Percentiles rank a stretch among this genome's conserved stretches.
Conservation (phyloP, 2,329 filamentous ascomycete genomes). For the Dactylonectria macrodidyma region DNA sequence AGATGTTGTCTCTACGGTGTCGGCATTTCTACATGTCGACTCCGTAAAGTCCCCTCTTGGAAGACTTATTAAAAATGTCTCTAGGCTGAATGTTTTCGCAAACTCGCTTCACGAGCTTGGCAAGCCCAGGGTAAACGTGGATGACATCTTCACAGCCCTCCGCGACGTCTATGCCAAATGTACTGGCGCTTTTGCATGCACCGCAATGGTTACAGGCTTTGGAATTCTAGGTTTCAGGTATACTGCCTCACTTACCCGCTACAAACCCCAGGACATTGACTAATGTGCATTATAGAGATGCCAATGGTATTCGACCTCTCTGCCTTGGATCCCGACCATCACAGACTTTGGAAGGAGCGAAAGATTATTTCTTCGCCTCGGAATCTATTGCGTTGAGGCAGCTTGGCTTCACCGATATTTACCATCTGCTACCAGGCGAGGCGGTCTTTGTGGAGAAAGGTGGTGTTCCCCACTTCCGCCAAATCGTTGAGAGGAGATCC, state of each 20-base stretch:
- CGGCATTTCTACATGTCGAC: too few relatives aligned
- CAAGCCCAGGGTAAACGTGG: constrained; percentile 84
- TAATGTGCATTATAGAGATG: constrained; percentile 44
- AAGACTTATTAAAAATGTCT: neutral
- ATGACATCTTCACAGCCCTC: constrained; percentile 82
- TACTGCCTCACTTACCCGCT: constrained; percentile 49
- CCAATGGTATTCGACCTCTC: constrained; percentile 84
- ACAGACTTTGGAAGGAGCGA: constrained; percentile 71
- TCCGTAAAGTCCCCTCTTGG: too few relatives aligned
- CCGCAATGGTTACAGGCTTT: constrained; percentile 86
- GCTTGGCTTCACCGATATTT: constrained; percentile 84
- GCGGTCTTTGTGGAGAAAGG: constrained; percentile 90
- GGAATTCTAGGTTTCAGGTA: constrained; percentile 82
- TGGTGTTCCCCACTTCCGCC: constrained; percentile 78
- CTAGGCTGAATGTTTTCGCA: constrained; percentile 85
- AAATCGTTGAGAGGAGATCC: constrained; percentile 77
- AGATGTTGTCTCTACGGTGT: too few relatives aligned
- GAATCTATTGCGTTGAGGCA: constrained; percentile 88
- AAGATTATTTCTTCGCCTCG: constrained; percentile 92
- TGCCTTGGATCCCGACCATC: constrained; percentile 83
- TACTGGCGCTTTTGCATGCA: constrained; percentile 84
- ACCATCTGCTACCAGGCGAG: constrained; percentile 85
- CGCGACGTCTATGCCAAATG: constrained; percentile 81
- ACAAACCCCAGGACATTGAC: constrained; percentile 62
- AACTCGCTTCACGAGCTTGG: constrained; percentile 85